A percentile compares a stretch with the other conserved stretches of the same genome.
Evolutionary conservation across 345 rosid species (phyloP).

Genomic region (rapeseed (Brassica napus)): Da-Ae NC_063439.1:20716001-20716500

Average conservation of each 20-base stretch:
- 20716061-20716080: background rate
- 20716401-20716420: no score
- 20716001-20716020: background rate
- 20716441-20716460: no score
- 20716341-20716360: background rate
- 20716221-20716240: background rate
- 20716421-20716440: no score
- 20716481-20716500: no score
- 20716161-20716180: background rate
- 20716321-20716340: background rate
- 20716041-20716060: background rate
- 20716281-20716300: background rate
- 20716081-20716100: background rate
- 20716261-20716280: background rate
- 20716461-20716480: no score
- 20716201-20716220: background rate
- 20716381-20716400: no score
- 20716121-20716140: background rate
- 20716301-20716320: background rate
- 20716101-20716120: constrained; percentile 2
- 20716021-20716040: background rate
- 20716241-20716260: background rate
- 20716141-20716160: background rate
- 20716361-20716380: no score
- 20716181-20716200: background rate